Conservation (phyloP, 2,329 filamentous ascomycete species). For the Fusarium sp. region DNA sequence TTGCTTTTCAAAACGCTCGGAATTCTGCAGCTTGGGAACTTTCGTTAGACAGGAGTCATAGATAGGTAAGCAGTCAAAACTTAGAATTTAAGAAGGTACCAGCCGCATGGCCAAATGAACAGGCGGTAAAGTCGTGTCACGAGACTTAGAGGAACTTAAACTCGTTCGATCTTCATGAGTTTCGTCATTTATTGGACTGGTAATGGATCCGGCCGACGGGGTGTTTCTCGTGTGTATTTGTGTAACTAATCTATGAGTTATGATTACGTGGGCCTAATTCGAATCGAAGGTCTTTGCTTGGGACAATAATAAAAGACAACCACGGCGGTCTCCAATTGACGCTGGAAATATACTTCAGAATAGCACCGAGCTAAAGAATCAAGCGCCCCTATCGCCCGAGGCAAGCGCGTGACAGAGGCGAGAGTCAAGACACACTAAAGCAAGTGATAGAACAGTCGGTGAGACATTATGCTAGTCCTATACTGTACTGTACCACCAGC, state of each 20-base stretch:
- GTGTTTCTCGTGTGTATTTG: not conserved
- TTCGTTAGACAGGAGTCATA: constrained; percentile 1
- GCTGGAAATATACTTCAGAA: constrained; percentile 25
- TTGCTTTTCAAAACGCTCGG: constrained; percentile 6
- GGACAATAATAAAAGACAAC: not conserved
- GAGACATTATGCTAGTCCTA: constrained; percentile 14
- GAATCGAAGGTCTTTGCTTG: too few species aligned
- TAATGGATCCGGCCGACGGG: not conserved
- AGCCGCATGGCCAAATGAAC: constrained; percentile 1
- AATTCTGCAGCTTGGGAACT: not conserved
- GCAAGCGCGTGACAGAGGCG: constrained; percentile 25
- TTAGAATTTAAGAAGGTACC: not conserved
- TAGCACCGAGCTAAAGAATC: constrained; percentile 25
- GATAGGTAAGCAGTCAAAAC: constrained; percentile 31
- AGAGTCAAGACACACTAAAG: constrained; percentile 9
- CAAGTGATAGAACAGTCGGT: constrained; percentile 28
- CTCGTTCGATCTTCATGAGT: not conserved
- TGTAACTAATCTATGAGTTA: not conserved
- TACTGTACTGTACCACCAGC: not conserved
- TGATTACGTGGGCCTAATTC: constrained; percentile 39
- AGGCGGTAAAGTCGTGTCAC: constrained; percentile 12
- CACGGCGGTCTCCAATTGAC: constrained; percentile 11
- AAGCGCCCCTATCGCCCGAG: constrained; percentile 21
- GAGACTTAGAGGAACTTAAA: constrained; percentile 6
- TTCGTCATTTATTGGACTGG: not conserved